Conservation (phyloP, 78 protist species). For the Pigoraptor vietnamica region DNA sequence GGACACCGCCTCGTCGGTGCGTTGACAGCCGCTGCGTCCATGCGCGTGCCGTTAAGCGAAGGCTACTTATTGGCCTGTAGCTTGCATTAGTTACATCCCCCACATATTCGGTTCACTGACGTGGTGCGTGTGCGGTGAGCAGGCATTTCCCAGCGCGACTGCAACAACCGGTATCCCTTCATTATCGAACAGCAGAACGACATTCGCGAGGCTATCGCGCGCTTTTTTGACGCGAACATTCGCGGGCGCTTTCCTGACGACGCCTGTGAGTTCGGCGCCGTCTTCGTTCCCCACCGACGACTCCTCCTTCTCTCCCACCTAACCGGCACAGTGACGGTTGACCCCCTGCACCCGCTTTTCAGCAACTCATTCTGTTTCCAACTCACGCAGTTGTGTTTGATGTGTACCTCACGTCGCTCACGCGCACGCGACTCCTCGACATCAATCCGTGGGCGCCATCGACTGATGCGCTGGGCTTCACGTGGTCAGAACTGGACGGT, state of each 20-base stretch:
- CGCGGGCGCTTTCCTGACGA: constrained; percentile 8
- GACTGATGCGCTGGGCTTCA: not conserved
- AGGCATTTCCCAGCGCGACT: constrained; percentile 51
- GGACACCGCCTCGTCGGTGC: not conserved
- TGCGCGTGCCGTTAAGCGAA: not conserved
- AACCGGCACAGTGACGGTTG: no score
- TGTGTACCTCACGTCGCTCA: not conserved
- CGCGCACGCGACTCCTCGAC: not conserved
- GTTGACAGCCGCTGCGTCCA: no score
- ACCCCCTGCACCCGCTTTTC: no score
- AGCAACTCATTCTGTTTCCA: no score
- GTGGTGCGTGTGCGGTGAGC: not conserved
- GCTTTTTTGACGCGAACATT: constrained; percentile 13
- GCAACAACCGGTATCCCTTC: constrained; percentile 20
- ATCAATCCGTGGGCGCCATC: not conserved
- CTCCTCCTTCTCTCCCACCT: no score
- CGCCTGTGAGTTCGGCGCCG: constrained; percentile 20
- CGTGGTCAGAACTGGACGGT: not conserved
- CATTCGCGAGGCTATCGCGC: not conserved
- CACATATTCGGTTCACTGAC: not conserved
- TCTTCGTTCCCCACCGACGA: no score
- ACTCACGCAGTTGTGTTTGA: not conserved
- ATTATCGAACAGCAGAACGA: constrained; percentile 19
- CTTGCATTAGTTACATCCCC: not conserved
- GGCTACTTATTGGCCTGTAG: not conserved